Percentiles rank a stretch among this genome's conserved stretches.
Conservation (phyloP, 2,329 filamentous ascomycete genomes). For the Pseudopyricularia cyperi region DNA sequence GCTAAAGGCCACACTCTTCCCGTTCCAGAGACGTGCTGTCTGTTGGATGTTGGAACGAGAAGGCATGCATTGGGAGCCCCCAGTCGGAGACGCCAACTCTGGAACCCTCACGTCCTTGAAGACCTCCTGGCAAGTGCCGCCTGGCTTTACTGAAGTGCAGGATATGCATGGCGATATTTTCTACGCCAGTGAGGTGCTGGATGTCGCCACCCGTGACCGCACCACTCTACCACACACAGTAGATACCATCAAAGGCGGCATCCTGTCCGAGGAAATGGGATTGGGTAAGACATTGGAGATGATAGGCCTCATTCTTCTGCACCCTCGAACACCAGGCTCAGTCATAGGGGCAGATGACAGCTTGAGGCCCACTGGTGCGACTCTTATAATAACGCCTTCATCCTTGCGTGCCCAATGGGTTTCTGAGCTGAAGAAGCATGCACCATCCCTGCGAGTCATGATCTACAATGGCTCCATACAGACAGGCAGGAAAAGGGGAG, state of each 20-base stretch:
- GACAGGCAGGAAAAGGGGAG: not conserved
- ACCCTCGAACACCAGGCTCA: slow-evolving; percentile 27
- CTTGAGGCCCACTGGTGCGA: slow-evolving; percentile 37
- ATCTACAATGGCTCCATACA: slow-evolving; percentile 34
- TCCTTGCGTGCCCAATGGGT: slow-evolving; percentile 49
- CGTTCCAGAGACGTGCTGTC: slow-evolving; percentile 59
- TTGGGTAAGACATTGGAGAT: slow-evolving; percentile 71
- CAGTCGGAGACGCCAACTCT: slow-evolving; percentile 5
- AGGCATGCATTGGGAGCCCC: slow-evolving; percentile 35
- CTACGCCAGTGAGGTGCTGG: slow-evolving; percentile 44
- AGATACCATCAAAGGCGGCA: slow-evolving; percentile 40
- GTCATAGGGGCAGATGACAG: slow-evolving; percentile 15
- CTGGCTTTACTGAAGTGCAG: slow-evolving; percentile 27
- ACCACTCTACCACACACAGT: slow-evolving; percentile 27
- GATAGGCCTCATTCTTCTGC: slow-evolving; percentile 54
- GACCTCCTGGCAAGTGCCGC: slow-evolving; percentile 12
- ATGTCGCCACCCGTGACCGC: slow-evolving; percentile 39
- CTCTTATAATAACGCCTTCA: slow-evolving; percentile 47
- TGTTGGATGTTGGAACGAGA: slow-evolving; percentile 59
- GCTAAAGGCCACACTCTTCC: slow-evolving; percentile 44
- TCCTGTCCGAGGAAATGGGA: slow-evolving; percentile 73
- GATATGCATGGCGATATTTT: slow-evolving; percentile 30
- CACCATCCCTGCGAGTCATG: slow-evolving; percentile 41
- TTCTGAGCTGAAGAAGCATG: slow-evolving; percentile 43
- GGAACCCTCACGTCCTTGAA: slow-evolving; percentile 13